Evolutionary conservation across 768 basidiomycete species (phyloP).

Genomic region (Termitomyces titanicus): DNA sequence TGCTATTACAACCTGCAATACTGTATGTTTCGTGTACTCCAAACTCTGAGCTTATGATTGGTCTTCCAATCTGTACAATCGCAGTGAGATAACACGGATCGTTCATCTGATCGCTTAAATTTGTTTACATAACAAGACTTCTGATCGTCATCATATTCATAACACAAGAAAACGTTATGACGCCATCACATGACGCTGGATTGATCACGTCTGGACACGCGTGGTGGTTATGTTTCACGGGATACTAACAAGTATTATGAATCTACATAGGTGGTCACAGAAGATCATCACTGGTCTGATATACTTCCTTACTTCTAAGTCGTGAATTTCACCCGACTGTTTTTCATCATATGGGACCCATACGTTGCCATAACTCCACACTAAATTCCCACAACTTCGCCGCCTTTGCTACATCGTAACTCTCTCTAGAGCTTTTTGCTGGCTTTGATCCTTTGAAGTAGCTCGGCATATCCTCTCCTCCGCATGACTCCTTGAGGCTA

Average conservation of each 20-base stretch:
- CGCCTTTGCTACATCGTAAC: conserved; percentile 2
- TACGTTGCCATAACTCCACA: conserved; percentile 1
- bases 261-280: no score
- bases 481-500: not conserved
- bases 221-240: not conserved
- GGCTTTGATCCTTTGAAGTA: conserved; percentile 1
- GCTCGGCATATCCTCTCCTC: not conserved
- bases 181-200: conserved; percentile 5
- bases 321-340: no score
- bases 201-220: no score
- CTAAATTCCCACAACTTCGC: not conserved
- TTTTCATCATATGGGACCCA: no score
- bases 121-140: not conserved
- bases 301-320: no score
- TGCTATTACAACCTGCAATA: conserved; percentile 24
- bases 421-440: not conserved
- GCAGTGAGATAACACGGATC: conserved; percentile 8
- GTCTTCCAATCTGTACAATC: not conserved
- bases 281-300: not conserved
- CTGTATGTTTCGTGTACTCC: conserved; percentile 26
- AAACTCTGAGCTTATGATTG: conserved; percentile 10
- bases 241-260: no score
- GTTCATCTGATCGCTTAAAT: conserved; percentile 4
- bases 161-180: conserved; percentile 5
- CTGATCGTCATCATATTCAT: not conserved